Base-by-base conservation (phyloP, 176 grass and related monocot species). In the Secale cereale region DNA sequence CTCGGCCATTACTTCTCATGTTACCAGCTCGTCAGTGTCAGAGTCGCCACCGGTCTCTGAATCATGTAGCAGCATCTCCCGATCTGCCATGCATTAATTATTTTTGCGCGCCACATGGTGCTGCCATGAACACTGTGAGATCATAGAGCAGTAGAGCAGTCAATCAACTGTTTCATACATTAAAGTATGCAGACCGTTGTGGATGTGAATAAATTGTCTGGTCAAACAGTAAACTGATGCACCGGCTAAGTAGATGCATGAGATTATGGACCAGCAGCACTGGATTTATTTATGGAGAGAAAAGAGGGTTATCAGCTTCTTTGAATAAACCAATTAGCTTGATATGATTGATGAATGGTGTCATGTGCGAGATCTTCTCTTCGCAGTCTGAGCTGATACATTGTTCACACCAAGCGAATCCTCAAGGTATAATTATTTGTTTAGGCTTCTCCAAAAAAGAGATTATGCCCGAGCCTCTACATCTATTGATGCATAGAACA, bases 161-260 rank as follows among this genome's bases (percentile, higher is more conserved):
- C 43, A 75, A 75, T 45, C 4, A 75, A 75, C 72, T 48, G 46
- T 26, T 75, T 27, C 26, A 74, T 29, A 74, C 45, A 74, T 48
- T 75, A 75, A 30, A 29, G 26, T 43, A 31, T 31, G 26, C 8
- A 54, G 3, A 75, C 72, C 43, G 72, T 75, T 75, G 72, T 3
- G 26, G 17, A 52, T 27, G 7, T 1, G 43, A 75, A 30, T 74
- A 52, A 52, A 75, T 75, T 19, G 8, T 9, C 14, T 46, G 71
- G 71, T 74, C 84, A 90, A 11, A 61, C 31, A 72, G 54, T 70
- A 54, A 72, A 65, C 20, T 50, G 29, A 77, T 77, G 31, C 70
- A 85, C 8, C 48, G 48, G 48, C 48, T 52, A 22, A 6, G 11
- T 67, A 70, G 36, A 80, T 80, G 32, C 33, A 27, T 8, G 26